These are phyloP conservation scores for Delonix regia DNA, from an alignment of 306 rosid species.

Conservation along the genomic window DNA sequence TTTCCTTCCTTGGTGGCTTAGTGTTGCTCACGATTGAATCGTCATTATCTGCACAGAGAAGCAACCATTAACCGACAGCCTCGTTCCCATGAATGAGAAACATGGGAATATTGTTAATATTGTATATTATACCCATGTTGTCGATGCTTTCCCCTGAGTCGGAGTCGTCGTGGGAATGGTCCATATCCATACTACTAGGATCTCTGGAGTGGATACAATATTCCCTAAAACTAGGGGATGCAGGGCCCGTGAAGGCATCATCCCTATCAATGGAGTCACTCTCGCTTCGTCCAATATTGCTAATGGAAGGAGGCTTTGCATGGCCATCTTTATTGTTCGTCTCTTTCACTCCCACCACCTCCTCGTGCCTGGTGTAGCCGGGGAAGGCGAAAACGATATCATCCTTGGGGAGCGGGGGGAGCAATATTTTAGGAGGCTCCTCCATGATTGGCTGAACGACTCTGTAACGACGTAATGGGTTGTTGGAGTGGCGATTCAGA, in stretches of 20 bases:
- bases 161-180: conserved; percentile 6
- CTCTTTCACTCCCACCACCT: neutral
- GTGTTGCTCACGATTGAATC: conserved; percentile 10
- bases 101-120: neutral
- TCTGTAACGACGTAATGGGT: neutral
- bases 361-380: neutral
- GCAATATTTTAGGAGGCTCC: neutral
- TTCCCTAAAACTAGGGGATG: conserved; percentile 71
- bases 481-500: neutral
- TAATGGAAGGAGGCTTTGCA: neutral
- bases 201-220: conserved; percentile 40
- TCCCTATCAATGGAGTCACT: neutral
- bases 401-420: neutral
- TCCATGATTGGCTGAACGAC: neutral
- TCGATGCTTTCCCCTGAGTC: conserved; percentile 5
- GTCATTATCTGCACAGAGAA: conserved; percentile 32
- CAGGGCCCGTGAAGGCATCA: conserved; percentile 13
- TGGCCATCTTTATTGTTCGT: neutral
- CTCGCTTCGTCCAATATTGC: neutral
- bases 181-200: neutral
- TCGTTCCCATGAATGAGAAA: neutral
- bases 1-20: conserved; percentile 4
- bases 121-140: neutral
- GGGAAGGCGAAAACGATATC: neutral
- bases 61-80: neutral